Percentiles rank a stretch among this genome's conserved stretches.
Conservation (phyloP, 2,329 filamentous ascomycete genomes). For the Epicoccum sorghinum region DNA sequence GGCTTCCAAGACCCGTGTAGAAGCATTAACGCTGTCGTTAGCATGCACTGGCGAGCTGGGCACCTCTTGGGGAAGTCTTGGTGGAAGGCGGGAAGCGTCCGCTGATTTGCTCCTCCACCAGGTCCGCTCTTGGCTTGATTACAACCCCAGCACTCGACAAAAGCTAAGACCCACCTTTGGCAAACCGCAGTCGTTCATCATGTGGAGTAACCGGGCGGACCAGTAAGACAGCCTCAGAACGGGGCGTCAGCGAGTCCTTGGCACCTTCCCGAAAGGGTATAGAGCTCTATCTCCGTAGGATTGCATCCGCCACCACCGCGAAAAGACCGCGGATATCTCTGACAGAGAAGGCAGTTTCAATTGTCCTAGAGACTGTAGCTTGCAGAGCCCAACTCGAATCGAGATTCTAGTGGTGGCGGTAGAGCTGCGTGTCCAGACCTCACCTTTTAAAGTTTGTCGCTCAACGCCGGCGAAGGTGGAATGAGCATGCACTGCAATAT, state of each 20-base stretch:
- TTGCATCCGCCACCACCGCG: slow-evolving; percentile 9
- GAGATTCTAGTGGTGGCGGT: slow-evolving; percentile 6
- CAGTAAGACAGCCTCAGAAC: slow-evolving; percentile 9
- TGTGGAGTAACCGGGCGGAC: slow-evolving; percentile 9
- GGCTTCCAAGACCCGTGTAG: slow-evolving; percentile 22
- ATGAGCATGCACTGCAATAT: background rate
- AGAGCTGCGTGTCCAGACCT: background rate
- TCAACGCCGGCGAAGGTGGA: background rate
- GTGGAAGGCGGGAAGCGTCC: slow-evolving; percentile 6
- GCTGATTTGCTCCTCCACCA: slow-evolving; percentile 21
- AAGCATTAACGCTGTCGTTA: slow-evolving; percentile 24
- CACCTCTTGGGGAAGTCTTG: slow-evolving; percentile 28
- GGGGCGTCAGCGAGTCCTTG: slow-evolving; percentile 1
- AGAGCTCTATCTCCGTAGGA: slow-evolving; percentile 6
- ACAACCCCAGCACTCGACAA: slow-evolving; percentile 17
- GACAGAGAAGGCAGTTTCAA: slow-evolving; percentile 11
- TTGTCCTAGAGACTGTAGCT: background rate
- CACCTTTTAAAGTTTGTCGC: background rate
- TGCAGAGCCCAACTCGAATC: background rate
- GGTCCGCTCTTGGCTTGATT: slow-evolving; percentile 25
- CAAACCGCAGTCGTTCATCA: slow-evolving; percentile 12
- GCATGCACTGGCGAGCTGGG: slow-evolving; percentile 26
- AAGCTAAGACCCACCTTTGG: slow-evolving; percentile 16
- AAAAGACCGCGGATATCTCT: slow-evolving; percentile 8
- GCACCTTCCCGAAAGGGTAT: slow-evolving; percentile 29